Conservation (phyloP, 208 protist species). For the Trypanosoma mega region DNA sequence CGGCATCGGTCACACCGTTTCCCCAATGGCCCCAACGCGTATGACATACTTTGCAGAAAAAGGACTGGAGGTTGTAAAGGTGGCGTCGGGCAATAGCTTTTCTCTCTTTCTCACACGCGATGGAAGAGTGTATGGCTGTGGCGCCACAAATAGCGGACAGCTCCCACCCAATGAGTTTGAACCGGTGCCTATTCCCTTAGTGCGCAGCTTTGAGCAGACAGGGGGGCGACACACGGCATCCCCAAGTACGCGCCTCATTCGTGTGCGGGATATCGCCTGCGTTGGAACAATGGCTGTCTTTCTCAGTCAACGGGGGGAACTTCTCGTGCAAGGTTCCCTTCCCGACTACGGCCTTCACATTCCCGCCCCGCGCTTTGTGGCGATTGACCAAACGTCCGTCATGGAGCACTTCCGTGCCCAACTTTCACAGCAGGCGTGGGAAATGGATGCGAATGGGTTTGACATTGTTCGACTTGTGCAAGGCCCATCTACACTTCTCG, state of each 20-base stretch:
- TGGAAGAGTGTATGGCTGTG: constrained; percentile 68
- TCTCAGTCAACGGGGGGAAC: constrained; percentile 52
- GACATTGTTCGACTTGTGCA: constrained; percentile 34
- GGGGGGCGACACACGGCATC: neutral
- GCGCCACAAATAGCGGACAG: constrained; percentile 62
- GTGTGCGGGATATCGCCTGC: constrained; percentile 64
- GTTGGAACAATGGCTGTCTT: constrained; percentile 47
- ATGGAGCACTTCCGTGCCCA: constrained; percentile 23
- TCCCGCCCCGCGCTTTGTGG: constrained; percentile 48
- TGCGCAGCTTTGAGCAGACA: constrained; percentile 40
- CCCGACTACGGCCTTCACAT: constrained; percentile 59
- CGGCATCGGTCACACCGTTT: constrained; percentile 54
- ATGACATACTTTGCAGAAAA: constrained; percentile 51
- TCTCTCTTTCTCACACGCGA: constrained; percentile 67
- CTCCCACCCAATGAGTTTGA: constrained; percentile 64
- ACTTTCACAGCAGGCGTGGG: neutral
- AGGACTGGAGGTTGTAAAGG: constrained; percentile 38
- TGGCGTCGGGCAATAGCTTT: constrained; percentile 61
- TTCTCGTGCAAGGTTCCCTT: constrained; percentile 64
- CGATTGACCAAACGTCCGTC: constrained; percentile 41
- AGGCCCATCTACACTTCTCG: constrained; percentile 53
- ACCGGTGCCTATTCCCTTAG: constrained; percentile 54
- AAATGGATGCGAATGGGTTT: constrained; percentile 22
- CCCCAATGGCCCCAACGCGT: constrained; percentile 51
- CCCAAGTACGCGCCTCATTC: constrained; percentile 51